Evolutionary conservation across 2,329 filamentous ascomycete species (phyloP).

Genomic region (Trematosphaeria pertusa): DNA sequence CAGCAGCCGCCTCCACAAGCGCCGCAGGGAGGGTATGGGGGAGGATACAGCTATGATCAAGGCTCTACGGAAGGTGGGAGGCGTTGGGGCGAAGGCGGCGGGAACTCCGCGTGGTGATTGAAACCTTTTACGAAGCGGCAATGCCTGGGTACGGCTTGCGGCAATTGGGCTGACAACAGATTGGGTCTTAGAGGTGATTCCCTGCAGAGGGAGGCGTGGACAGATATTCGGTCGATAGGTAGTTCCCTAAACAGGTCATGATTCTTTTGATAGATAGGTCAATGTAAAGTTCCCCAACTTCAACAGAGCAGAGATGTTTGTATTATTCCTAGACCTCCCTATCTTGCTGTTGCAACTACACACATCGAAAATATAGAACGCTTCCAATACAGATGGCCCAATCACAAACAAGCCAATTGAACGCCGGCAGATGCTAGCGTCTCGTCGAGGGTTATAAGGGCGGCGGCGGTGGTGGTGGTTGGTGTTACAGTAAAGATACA

Average conservation of each 20-base stretch:
- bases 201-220: no score
- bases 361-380: constrained; percentile 19
- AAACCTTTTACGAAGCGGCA: constrained; percentile 12
- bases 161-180: no score
- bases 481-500: constrained; percentile 42
- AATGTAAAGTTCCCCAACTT: no score
- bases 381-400: constrained; percentile 27
- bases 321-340: constrained; percentile 15
- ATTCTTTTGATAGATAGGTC: no score
- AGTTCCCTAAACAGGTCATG: no score
- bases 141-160: constrained; percentile 2
- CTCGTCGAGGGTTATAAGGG: constrained; percentile 15
- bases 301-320: constrained; percentile 24
- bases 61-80: constrained; percentile 24
- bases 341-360: constrained; percentile 23
- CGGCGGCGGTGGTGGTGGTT: constrained; percentile 19
- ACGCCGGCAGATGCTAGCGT: constrained; percentile 42
- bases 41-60: constrained; percentile 28
- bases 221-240: no score
- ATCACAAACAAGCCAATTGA: no score
- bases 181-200: no score
- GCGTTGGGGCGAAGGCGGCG: constrained; percentile 40
- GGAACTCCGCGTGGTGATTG: constrained; percentile 36
- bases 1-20: constrained; percentile 21
- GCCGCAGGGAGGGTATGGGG: constrained; percentile 29